Evolutionary conservation across 139 green algal species (phyloP), one percentile per base, ranked within the genome.

Genomic region (Micractinium sp.): DNA sequence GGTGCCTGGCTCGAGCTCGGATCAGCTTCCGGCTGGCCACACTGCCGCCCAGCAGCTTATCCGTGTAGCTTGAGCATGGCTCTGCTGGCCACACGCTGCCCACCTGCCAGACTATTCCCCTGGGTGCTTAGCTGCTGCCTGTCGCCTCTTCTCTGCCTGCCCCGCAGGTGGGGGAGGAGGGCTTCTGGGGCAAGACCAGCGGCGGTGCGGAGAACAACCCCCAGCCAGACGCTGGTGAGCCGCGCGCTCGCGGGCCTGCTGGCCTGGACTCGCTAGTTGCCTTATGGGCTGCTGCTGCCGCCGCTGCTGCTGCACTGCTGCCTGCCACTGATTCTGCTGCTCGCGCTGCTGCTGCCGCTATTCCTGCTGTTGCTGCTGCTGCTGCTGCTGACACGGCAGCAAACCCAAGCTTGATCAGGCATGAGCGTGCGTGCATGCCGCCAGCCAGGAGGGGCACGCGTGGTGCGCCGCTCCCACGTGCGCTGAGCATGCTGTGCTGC

Each of bases 181-280:
- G 89, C 13, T 92, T 92, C 85, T 92, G 39, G 22, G 78, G 82
- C 56, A 63, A 41, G 12, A 73, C 22, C 85, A 83, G 83, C 39
- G 15, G 56, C 18, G n/a, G 66, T 4, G 38, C 23, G 13, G 61
- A 63, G 35, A 31, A 75, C 60, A 92, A 92, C 89, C 89, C 89
- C 31, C 75, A 89, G 85, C 85, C 71, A 13, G 27, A 61, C 1
- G 74, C 41, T n/a, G 20, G 73, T 88, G 85, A 61, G 82, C 18
- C 39, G 5, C 29, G 31, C 23, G n/a, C 31, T 13, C 3, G 73
- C 31, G 2, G 73, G 73, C 14, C 73, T 39, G 35, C 23, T 79
- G 14, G 66, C 9, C 66, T n/a, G 66, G 23, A 56, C 5, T 56
- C 47, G 9, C 47, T 16, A 5, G 9, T 9, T 56, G 47, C 47